Evolutionary conservation across 768 basidiomycete genomes (phyloP), one percentile per base, ranked within the genome.

Genomic region (Mycena metata): DNA sequence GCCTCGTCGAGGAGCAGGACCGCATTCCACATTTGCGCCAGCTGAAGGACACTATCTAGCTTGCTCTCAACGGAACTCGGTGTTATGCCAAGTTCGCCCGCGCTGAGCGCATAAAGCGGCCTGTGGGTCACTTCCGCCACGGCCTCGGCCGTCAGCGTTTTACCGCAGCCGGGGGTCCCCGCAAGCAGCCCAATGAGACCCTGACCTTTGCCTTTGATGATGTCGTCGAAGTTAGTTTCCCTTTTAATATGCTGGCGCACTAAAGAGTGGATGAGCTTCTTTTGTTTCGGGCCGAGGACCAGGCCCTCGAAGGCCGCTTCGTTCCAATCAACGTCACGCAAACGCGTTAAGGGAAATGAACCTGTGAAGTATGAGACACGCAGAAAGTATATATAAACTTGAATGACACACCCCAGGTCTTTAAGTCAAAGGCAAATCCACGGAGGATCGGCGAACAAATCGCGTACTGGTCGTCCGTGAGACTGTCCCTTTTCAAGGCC

Each of bases 1-100:
- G 79, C 79, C 54, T 82, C 81, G 63, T 82, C 81, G 15, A 82
- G 68, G 3, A 82, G 65, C 13, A 82, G 55, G 1, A 82, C 78
- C 3, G 81, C 80, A 39, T 77, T 69, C 81, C 81, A 82, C 30
- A 49, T 69, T 30, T 78, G 70, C 5, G 79, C 80, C 12, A 80
- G 66, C 26, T 77, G 60, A 13, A 81, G 71, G 33, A 78, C 65
- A 23, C 61, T 60, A 21, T 60, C 26, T 2, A 82, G 66, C 17
- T 51, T 47, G 19, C 61, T 16, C 21, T 81, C 80, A 2, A 80
- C 51, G 1, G 69, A 67, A 9, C 64, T 55, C 6, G 76, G 75
- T n/a, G 57, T 15, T 9, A 73, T 77, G 1, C 81, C 81, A 0
- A 82, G 73, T 54, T 82, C 81, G 19, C 81, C 80, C 12, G 77